Conservation (phyloP, 2,329 filamentous ascomycete genomes). For the Didymella arachidicola region DNA sequence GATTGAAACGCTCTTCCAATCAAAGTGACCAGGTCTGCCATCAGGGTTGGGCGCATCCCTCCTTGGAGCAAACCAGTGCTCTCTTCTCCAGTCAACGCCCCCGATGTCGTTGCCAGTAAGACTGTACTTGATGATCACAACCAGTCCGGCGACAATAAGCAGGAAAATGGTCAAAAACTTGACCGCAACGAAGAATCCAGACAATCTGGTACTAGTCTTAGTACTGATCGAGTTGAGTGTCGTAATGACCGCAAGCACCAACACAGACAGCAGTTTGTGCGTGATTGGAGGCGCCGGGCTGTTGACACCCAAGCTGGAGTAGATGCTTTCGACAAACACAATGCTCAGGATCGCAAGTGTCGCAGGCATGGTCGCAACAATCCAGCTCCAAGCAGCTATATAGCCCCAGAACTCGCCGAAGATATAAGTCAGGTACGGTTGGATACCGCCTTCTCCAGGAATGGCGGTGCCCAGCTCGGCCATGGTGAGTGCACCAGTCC, state of each 20-base stretch:
- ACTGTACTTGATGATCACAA: conserved; percentile 41
- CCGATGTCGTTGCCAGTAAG: conserved; percentile 40
- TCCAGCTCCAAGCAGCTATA: conserved; percentile 71
- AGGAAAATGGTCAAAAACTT: conserved; percentile 48
- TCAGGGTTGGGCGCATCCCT: conserved; percentile 37
- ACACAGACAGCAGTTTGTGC: conserved; percentile 51
- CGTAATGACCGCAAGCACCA: conserved; percentile 52
- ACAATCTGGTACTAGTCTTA: conserved; percentile 52
- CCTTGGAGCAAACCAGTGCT: conserved; percentile 44
- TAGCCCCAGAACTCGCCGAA: conserved; percentile 69
- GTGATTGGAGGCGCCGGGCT: conserved; percentile 58
- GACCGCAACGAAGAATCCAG: conserved; percentile 50
- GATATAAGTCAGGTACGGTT: conserved; percentile 68
- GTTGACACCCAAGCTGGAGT: conserved; percentile 64
- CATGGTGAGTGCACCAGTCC: conserved; percentile 69
- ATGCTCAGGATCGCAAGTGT: conserved; percentile 70
- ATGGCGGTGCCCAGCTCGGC: conserved; percentile 70
- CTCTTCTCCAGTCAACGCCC: conserved; percentile 46
- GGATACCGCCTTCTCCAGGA: conserved; percentile 69
- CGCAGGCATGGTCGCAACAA: conserved; percentile 70
- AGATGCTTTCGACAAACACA: conserved; percentile 61
- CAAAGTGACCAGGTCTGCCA: conserved; percentile 35
- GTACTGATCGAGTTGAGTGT: conserved; percentile 55
- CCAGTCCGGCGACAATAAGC: conserved; percentile 48
- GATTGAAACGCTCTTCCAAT: conserved; percentile 52